These are phyloP conservation scores for Knufia petricola DNA, from an alignment of 2,329 filamentous ascomycete species.

Conservation along the genomic window DNA sequence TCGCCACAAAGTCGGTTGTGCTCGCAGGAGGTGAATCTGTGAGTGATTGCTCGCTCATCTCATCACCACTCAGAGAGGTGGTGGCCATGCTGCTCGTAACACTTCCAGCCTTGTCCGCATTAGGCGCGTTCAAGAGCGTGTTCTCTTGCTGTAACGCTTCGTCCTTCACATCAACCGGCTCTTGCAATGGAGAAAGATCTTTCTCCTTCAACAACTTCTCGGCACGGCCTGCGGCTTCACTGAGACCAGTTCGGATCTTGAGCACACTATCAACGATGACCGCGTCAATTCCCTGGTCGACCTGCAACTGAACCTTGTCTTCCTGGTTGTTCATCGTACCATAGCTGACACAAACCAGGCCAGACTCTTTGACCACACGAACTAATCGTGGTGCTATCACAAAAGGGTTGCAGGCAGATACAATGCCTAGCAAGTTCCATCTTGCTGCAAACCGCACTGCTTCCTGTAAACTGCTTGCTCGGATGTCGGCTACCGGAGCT, in stretches of 20 bases:
- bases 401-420: conserved; percentile 77
- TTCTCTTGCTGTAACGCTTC: background rate
- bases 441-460: conserved; percentile 87
- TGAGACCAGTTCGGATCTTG: conserved; percentile 83
- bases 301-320: conserved; percentile 77
- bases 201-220: background rate
- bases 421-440: conserved; percentile 90
- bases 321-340: conserved; percentile 85
- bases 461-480: conserved; percentile 86
- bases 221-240: conserved; percentile 29
- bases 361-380: conserved; percentile 85
- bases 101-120: background rate
- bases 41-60: conserved; percentile 1
- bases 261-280: conserved; percentile 95
- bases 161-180: background rate
- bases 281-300: conserved; percentile 90
- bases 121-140: background rate
- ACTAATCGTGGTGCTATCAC: conserved; percentile 84
- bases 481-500: conserved; percentile 72
- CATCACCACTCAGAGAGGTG: conserved; percentile 1
- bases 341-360: conserved; percentile 89
- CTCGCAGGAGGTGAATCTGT: background rate
- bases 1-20: background rate
- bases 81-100: conserved; percentile 2
- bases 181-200: background rate